Conservation (phyloP, 305 asterid genomes). For the Stenogyne calaminthoides region DNA sequence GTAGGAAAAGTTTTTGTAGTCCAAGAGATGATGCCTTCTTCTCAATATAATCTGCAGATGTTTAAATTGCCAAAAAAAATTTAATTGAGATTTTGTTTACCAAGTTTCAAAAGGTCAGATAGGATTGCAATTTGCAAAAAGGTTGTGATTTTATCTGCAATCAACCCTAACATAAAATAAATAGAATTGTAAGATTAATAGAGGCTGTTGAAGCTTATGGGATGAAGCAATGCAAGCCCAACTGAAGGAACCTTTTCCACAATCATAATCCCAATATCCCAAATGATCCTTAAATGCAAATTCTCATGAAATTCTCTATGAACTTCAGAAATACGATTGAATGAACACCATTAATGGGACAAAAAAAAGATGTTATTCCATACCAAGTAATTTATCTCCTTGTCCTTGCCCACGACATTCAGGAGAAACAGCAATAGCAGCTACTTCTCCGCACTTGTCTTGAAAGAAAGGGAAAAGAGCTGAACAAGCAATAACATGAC, state of each 20-base stretch:
- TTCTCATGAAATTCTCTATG: not conserved
- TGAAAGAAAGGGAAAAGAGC: slow-evolving; percentile 78
- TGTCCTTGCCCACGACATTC: slow-evolving; percentile 99
- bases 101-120: no score
- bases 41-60: slow-evolving; percentile 79
- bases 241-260: not conserved
- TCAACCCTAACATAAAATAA: no score
- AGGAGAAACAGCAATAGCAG: slow-evolving; percentile 96
- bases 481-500: slow-evolving; percentile 85
- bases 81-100: no score
- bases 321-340: not conserved
- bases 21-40: slow-evolving; percentile 87
- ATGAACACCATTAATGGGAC: not conserved
- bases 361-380: slow-evolving; percentile 15
- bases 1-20: slow-evolving; percentile 71
- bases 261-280: not conserved
- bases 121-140: no score
- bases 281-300: not conserved
- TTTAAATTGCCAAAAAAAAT: not conserved
- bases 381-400: slow-evolving; percentile 98
- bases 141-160: no score
- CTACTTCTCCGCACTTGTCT: slow-evolving; percentile 92
- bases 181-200: not conserved
- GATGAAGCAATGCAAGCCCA: not conserved
- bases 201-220: not conserved